Evolutionary conservation across 2,329 filamentous ascomycete species (phyloP).

Genomic region (Thelonectria rubi): DNA sequence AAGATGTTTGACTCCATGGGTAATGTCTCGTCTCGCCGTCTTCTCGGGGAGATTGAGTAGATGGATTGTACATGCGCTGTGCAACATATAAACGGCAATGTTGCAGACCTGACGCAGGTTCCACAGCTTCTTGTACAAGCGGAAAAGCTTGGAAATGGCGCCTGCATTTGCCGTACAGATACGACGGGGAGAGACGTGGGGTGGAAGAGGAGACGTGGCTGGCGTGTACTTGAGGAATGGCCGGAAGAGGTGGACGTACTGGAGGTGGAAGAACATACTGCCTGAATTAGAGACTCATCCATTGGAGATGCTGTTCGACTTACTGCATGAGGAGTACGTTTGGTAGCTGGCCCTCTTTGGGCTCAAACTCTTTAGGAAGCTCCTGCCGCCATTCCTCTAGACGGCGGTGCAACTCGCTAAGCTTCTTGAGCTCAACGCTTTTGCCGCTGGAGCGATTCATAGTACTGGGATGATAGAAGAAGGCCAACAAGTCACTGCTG

Average conservation of each 20-base stretch:
- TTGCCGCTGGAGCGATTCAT: constrained; percentile 74
- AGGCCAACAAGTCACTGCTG: constrained; percentile 85
- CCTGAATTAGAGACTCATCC: constrained; percentile 16
- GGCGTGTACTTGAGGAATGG: constrained; percentile 93
- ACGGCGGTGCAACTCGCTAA: constrained; percentile 89
- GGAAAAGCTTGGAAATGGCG: constrained; percentile 91
- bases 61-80: constrained; percentile 94
- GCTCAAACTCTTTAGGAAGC: constrained; percentile 85
- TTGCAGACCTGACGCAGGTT: constrained; percentile 95
- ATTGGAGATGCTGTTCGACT: constrained; percentile 51
- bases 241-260: constrained; percentile 95
- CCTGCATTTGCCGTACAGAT: constrained; percentile 90
- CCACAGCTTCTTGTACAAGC: constrained; percentile 91
- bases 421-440: constrained; percentile 85
- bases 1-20: constrained; percentile 88
- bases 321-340: constrained; percentile 86
- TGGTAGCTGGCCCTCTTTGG: constrained; percentile 87
- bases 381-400: constrained; percentile 89
- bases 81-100: constrained; percentile 93
- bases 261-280: constrained; percentile 97
- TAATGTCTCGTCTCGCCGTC: constrained; percentile 87
- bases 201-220: constrained; percentile 80
- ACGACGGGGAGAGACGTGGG: constrained; percentile 88
- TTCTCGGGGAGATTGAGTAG: constrained; percentile 93
- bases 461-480: constrained; percentile 87